Percentiles rank a stretch among this genome's conserved stretches.
Evolutionary conservation across 1,284 basidiomycete genomes (phyloP).

Genomic region (Austroboletus niveus): DNA sequence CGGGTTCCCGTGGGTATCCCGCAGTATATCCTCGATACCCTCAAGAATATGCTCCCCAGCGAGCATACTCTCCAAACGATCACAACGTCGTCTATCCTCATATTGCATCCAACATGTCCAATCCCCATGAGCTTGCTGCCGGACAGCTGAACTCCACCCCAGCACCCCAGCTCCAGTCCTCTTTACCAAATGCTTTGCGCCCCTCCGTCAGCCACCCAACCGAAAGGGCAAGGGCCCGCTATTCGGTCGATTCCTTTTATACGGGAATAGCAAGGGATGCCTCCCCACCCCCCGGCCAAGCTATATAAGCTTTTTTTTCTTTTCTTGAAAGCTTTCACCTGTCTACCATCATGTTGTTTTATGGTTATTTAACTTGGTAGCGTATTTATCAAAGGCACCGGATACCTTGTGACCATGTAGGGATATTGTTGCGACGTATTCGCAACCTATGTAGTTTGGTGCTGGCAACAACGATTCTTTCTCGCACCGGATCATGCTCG

Average conservation of each 20-base stretch:
- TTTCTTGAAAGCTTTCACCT: not conserved
- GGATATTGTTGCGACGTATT: constrained; percentile 7
- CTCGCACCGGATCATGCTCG: no score
- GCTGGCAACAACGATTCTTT: not conserved
- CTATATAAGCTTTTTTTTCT: constrained; percentile 12
- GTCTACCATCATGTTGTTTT: constrained; percentile 8
- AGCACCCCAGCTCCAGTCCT: not conserved
- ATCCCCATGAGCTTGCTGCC: constrained; percentile 10
- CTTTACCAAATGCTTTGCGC: constrained; percentile 16
- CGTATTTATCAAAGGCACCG: constrained; percentile 7
- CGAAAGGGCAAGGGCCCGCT: constrained; percentile 13
- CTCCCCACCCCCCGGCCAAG: constrained; percentile 13
- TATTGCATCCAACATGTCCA: constrained; percentile 6
- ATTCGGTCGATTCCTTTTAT: constrained; percentile 33
- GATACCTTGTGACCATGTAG: constrained; percentile 8
- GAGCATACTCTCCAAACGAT: constrained; percentile 18
- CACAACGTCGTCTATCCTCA: constrained; percentile 18
- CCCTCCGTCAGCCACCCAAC: constrained; percentile 12
- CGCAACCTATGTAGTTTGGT: constrained; percentile 2
- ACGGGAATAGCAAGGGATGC: constrained; percentile 19
- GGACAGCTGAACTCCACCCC: constrained; percentile 9
- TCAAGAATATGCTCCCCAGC: constrained; percentile 19
- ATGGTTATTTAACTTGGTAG: constrained; percentile 22
- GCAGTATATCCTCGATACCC: not conserved
- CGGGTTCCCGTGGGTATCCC: not conserved